These are phyloP conservation scores for Cordyceps farinosa DNA, from an alignment of 2,329 filamentous ascomycete species.

Conservation along the genomic window DNA sequence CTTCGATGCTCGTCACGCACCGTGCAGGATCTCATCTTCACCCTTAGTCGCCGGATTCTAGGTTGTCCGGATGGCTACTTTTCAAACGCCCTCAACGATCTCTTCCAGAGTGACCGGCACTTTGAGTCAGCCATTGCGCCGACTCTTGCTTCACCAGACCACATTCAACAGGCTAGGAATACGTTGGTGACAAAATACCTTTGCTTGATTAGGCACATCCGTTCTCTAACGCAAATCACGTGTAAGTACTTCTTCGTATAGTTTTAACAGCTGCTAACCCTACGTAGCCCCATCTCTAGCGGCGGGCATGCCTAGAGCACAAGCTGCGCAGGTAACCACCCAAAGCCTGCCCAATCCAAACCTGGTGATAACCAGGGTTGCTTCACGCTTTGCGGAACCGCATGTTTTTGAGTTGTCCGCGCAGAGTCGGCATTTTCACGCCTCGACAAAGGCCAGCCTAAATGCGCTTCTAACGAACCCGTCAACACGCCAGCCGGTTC, in stretches of 20 bases:
- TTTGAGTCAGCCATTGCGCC: constrained; percentile 21
- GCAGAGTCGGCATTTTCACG: not conserved
- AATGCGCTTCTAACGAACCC: not conserved
- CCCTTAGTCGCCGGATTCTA: constrained; percentile 28
- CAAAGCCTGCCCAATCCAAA: not conserved
- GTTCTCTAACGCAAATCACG: not conserved
- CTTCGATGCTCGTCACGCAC: constrained; percentile 28
- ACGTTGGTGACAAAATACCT: not conserved
- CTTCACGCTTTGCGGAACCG: not conserved
- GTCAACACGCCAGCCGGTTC: not conserved
- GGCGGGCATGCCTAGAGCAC: not conserved
- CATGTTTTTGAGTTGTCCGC: not conserved
- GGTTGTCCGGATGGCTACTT: constrained; percentile 23
- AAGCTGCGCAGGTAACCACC: not conserved
- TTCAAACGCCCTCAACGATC: constrained; percentile 21
- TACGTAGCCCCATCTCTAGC: not conserved
- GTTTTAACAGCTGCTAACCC: not conserved
- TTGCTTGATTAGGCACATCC: not conserved
- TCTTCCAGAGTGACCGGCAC: constrained; percentile 26
- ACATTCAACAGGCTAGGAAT: not conserved
- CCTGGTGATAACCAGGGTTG: too few relatives aligned
- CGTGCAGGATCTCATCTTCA: constrained; percentile 29
- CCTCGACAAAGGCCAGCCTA: not conserved
- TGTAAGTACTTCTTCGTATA: not conserved
- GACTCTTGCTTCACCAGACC: not conserved